Conservation (phyloP, 176 grass and related monocot species). For the Bromus sterilis region DNA sequence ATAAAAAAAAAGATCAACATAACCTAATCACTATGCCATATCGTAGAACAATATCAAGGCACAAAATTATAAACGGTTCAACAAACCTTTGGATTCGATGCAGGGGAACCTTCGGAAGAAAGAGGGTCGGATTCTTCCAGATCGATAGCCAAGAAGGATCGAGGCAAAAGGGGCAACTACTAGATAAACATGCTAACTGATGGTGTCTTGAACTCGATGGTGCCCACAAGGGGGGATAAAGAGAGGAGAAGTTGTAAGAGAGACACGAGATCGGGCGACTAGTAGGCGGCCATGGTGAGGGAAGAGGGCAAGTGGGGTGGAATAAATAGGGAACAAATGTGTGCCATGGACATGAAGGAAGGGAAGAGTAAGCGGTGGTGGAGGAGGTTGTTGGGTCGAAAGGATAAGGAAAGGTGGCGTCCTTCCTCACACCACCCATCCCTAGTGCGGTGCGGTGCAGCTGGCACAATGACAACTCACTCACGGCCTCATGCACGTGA, state of each 20-base stretch:
- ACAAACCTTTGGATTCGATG: not conserved
- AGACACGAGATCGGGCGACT: not conserved
- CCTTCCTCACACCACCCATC: not conserved
- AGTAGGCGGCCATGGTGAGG: not conserved
- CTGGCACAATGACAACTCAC: slow-evolving; percentile 14
- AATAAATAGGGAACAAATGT: not conserved
- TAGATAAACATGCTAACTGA: slow-evolving; percentile 2
- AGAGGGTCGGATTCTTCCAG: not conserved
- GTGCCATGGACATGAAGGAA: slow-evolving; percentile 33
- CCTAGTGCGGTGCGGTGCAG: not conserved
- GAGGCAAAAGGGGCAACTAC: not conserved
- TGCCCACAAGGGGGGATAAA: slow-evolving; percentile 13
- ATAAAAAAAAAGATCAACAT: not conserved
- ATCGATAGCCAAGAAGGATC: not conserved
- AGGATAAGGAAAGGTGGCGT: slow-evolving; percentile 1
- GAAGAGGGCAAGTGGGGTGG: slow-evolving; percentile 31
- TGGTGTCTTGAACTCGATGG: not conserved
- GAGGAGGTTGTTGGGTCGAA: slow-evolving; percentile 21
- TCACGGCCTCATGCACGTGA: not conserved
- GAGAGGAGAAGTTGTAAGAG: not conserved
- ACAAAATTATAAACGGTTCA: not conserved
- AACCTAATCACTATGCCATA: not conserved
- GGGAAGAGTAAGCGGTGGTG: not conserved
- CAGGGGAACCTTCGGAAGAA: not conserved
- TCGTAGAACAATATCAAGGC: not conserved